Percentiles rank a stretch among this genome's conserved stretches.
These are phyloP conservation scores for Helenozyma rhizophorensis DNA, from an alignment of 805 yeast species.

Conservation along the genomic window DNA sequence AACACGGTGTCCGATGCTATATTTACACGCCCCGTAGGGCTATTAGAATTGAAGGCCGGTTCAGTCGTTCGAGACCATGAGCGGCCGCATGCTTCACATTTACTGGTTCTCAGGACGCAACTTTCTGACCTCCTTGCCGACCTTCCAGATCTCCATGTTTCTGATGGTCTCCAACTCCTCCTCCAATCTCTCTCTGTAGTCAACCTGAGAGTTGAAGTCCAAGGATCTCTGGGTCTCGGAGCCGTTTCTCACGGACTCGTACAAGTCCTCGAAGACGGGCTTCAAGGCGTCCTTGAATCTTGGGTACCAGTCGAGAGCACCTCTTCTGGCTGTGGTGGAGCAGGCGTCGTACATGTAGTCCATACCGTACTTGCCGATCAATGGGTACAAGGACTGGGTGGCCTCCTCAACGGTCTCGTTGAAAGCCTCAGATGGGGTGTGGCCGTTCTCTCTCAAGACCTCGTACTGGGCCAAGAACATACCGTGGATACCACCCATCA, in stretches of 20 bases:
- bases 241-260: conserved; percentile 93
- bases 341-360: conserved; percentile 99
- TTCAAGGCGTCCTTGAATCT: conserved; percentile 97
- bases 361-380: conserved; percentile 99
- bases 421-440: conserved; percentile 99
- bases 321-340: conserved; percentile 99
- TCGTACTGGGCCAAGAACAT: conserved; percentile 99
- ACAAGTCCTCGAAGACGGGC: conserved; percentile 96
- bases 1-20: conserved; percentile 36
- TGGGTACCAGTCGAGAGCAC: conserved; percentile 99
- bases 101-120: conserved; percentile 98
- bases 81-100: conserved; percentile 14
- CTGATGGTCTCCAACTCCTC: conserved; percentile 89
- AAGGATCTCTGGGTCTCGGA: conserved; percentile 96
- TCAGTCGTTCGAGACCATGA: conserved; percentile 39
- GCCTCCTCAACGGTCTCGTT: conserved; percentile 99
- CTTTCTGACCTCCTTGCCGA: conserved; percentile 99
- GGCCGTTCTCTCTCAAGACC: conserved; percentile 99
- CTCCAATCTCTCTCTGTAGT: conserved; percentile 96
- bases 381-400: conserved; percentile 98
- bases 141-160: conserved; percentile 98
- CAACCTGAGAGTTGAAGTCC: conserved; percentile 96
- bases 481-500: conserved; percentile 99
- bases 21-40: conserved; percentile 18
- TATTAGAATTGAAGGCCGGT: conserved; percentile 17